A percentile compares a stretch with the other conserved stretches of the same genome.
phyloP scores from a whole-genome alignment of 345 rosid genomes.

The Pistacia vera region DNA sequence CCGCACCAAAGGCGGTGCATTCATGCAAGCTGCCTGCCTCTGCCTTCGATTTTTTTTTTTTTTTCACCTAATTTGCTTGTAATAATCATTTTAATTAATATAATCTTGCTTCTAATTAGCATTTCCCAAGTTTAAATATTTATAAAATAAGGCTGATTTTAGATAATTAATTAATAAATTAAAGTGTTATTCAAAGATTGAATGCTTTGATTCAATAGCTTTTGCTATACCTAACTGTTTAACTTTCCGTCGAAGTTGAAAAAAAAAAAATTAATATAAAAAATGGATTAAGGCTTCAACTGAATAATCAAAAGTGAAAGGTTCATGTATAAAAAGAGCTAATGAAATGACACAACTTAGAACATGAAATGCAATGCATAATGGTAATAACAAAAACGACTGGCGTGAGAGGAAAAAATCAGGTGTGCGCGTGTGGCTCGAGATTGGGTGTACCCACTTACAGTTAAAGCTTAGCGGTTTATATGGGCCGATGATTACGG shows the following conservation, averaged over 20 bases:
- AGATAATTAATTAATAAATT: too few relatives aligned
- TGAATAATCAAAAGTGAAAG: not conserved
- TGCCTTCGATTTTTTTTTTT: too few relatives aligned
- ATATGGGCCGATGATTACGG: slow-evolving; percentile 44
- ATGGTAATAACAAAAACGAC: not conserved
- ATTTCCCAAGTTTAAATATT: too few relatives aligned
- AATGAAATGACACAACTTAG: not conserved
- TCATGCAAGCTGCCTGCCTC: not conserved
- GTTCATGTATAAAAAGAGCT: not conserved
- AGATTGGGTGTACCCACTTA: slow-evolving; percentile 36
- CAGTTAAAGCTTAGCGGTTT: slow-evolving; percentile 31
- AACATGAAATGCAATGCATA: too few relatives aligned
- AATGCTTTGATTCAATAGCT: not conserved
- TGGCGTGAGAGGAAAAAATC: slow-evolving; percentile 25
- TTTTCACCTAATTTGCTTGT: too few relatives aligned
- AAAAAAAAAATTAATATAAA: not conserved
- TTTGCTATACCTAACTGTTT: too few relatives aligned
- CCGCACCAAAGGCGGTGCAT: not conserved
- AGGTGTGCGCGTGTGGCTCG: slow-evolving; percentile 59
- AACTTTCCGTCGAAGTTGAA: slow-evolving; percentile 14
- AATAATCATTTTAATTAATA: too few relatives aligned
- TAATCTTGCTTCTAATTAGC: not conserved
- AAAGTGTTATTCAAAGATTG: not conserved
- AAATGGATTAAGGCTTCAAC: not conserved
- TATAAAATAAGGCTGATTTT: too few relatives aligned